Conservation (phyloP, 768 basidiomycete species). For the Megacollybia marginata region DNA sequence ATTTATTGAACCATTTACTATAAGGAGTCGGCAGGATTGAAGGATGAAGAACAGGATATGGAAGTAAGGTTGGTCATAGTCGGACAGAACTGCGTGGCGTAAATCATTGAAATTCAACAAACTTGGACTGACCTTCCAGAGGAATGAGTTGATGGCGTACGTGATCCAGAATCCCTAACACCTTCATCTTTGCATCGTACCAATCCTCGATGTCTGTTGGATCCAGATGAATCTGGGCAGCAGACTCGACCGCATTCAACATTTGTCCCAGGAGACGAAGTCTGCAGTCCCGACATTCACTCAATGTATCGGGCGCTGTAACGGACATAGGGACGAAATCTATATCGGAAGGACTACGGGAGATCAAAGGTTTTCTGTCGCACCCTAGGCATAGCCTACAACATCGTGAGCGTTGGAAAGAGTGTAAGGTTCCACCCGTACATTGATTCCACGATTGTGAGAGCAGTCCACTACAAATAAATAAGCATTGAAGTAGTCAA, state of each 20-base stretch:
- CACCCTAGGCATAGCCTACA: slow-evolving; percentile 28
- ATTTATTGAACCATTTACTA: slow-evolving; percentile 1
- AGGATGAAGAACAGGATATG: slow-evolving; percentile 2
- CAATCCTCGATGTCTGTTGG: slow-evolving; percentile 20
- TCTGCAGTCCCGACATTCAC: slow-evolving; percentile 22
- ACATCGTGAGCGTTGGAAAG: background rate
- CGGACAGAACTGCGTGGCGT: slow-evolving; percentile 1
- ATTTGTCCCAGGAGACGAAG: slow-evolving; percentile 24
- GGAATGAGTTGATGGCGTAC: slow-evolving; percentile 21
- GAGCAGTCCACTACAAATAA: slow-evolving; percentile 25
- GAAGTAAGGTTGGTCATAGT: slow-evolving; percentile 6
- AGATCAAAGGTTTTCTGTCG: slow-evolving; percentile 27
- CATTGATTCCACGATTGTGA: slow-evolving; percentile 28
- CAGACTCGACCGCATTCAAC: slow-evolving; percentile 20
- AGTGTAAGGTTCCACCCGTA: slow-evolving; percentile 7
- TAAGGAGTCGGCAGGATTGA: slow-evolving; percentile 2
- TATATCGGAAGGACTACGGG: slow-evolving; percentile 17
- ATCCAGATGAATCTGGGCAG: slow-evolving; percentile 15
- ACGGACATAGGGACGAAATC: slow-evolving; percentile 19
- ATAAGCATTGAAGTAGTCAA: background rate
- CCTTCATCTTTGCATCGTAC: slow-evolving; percentile 22
- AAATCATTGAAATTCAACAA: background rate
- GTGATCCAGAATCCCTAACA: slow-evolving; percentile 21
- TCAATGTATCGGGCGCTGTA: slow-evolving; percentile 15
- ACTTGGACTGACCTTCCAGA: background rate